A percentile compares a stretch with the other conserved stretches of the same genome.
These are phyloP conservation scores for Cryphonectria carpinicola DNA, from an alignment of 2,329 filamentous ascomycete genomes.

Conservation along the genomic window DNA sequence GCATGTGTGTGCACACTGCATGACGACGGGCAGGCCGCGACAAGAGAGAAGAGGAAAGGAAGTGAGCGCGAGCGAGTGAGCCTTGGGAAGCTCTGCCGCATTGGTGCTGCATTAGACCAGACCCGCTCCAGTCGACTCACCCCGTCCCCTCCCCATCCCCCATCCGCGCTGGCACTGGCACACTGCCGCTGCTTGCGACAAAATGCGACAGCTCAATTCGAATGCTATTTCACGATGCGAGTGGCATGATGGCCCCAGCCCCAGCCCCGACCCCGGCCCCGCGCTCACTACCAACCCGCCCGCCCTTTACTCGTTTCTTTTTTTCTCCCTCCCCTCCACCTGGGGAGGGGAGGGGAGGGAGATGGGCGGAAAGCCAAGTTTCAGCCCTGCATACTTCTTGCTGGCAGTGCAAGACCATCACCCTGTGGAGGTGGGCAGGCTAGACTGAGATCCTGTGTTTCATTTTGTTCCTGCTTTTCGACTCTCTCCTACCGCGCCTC, in stretches of 20 bases:
- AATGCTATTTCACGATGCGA: not conserved
- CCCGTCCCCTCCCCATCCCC: too few relatives aligned
- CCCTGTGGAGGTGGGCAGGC: not conserved
- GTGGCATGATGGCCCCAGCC: not conserved
- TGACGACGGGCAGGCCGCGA: not conserved
- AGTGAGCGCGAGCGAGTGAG: not conserved
- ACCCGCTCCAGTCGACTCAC: not conserved
- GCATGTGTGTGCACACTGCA: not conserved
- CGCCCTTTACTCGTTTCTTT: not conserved
- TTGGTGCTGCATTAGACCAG: slow-evolving; percentile 11
- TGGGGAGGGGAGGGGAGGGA: not conserved
- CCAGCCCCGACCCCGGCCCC: not conserved
- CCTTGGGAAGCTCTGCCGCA: slow-evolving; percentile 4
- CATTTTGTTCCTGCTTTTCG: not conserved
- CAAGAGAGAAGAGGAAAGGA: not conserved
- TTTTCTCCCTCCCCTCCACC: not conserved
- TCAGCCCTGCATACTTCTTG: slow-evolving; percentile 11
- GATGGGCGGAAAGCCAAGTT: slow-evolving; percentile 3
- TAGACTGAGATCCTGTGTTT: not conserved
- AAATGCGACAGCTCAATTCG: not conserved
- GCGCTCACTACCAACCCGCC: not conserved
- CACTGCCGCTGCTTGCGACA: not conserved
- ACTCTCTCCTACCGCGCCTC: not conserved
- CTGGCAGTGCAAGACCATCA: not conserved
- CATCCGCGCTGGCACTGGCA: not conserved